Conservation (phyloP, 176 grass and related monocot species). For the Cymbopogon citratus region DNA sequence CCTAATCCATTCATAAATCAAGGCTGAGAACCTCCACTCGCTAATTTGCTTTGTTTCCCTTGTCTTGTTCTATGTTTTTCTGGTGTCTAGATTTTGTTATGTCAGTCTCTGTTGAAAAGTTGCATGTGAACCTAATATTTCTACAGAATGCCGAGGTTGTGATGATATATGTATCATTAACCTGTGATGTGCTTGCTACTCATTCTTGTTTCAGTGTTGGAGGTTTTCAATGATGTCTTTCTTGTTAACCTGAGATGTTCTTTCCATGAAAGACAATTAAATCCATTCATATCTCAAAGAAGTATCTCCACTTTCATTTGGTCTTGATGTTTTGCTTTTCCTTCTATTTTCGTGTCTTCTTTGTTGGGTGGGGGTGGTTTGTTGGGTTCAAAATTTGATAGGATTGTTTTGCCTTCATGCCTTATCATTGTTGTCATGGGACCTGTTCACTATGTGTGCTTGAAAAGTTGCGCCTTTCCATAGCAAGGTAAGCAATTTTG, state of each 20-base stretch:
- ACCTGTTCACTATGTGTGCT: background rate
- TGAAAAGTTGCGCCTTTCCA: background rate
- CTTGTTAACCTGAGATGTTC: slow-evolving; percentile 33
- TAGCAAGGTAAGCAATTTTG: background rate
- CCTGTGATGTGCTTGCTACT: background rate
- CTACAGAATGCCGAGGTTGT: background rate
- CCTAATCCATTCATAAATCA: slow-evolving; percentile 31
- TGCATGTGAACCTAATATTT: background rate
- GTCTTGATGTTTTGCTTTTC: background rate
- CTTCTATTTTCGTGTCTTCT: background rate
- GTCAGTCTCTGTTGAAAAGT: background rate
- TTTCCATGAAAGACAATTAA: background rate
- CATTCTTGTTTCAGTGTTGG: background rate
- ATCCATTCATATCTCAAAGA: background rate
- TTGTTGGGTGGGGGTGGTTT: background rate
- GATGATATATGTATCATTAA: background rate
- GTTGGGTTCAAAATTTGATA: background rate
- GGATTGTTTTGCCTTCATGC: background rate
- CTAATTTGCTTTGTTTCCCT: background rate
- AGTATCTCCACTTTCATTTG: background rate
- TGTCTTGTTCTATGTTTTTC: background rate
- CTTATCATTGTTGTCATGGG: background rate
- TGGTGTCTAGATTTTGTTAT: background rate
- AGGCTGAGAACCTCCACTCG: slow-evolving; percentile 22
- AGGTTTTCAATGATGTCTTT: slow-evolving; percentile 25